Evolutionary conservation across 106 monocot genomes (phyloP), one percentile per base, ranked within the genome.

Genomic region (Posidonia australis): DNA sequence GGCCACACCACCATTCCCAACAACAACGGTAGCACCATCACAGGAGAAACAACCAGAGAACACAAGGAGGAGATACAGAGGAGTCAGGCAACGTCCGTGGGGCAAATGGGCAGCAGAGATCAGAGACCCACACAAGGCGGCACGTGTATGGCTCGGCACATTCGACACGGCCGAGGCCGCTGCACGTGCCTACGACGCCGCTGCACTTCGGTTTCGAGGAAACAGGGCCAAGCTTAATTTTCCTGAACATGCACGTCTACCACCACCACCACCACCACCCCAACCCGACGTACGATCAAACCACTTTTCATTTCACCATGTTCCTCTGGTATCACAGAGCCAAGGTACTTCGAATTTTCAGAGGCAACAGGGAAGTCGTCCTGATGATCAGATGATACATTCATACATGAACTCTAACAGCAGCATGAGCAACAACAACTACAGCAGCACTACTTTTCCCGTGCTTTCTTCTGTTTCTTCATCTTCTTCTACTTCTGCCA

Each of bases 81-180:
- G 57, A 57, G 57, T 57, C 14, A 6, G 30, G 30, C 57, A 57
- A 28, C 57, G 57, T 11, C 57, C 57, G 27, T 57, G 57, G 57
- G 57, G 57, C 0, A 57, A 57, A 28, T 57, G 57, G 57, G 57
- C 57, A 16, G 57, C 57, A 28, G 57, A 57, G 57, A 57, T 57
- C 24, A 57, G 57, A 28, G 57, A 57, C 57, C 57, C 57, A 30
- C 57, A 57, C 28, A 57, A 57, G 57, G 57, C 57, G 11, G 57
- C 57, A 28, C 57, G 57, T 0, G 29, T 57, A 16, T 57, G 57
- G 57, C 57, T 57, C 57, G 57, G 57, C 13, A 57, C 57, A 1
- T 57, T 27, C 26, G 17, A 57, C 13, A 57, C 57, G 9, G 57
- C 57, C 5, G 29, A 57, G 13, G 57, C 25, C 5, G 57, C 57